A percentile compares a stretch with the other conserved stretches of the same genome.
Conservation (phyloP, 108 stramenopile species). For the Pseudonitzschia pungens region DNA sequence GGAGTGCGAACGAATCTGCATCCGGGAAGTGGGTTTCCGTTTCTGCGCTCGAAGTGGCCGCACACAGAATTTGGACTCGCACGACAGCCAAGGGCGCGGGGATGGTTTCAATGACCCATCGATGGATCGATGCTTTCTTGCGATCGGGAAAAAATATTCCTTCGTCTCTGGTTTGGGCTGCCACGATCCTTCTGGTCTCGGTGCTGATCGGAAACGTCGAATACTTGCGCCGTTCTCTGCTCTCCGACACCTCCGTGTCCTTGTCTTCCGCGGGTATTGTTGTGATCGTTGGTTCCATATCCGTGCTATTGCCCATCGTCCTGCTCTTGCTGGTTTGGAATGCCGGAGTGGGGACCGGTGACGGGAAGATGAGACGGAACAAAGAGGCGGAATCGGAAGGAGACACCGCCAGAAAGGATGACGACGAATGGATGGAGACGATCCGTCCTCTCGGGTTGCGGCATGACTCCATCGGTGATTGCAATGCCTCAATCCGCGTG, state of each 20-base stretch:
- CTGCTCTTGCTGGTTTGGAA: background rate
- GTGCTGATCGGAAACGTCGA: background rate
- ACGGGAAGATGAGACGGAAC: background rate
- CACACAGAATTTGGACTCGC: too few relatives aligned
- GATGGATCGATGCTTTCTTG: too few relatives aligned
- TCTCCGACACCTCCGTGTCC: background rate
- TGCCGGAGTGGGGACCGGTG: background rate
- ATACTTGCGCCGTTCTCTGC: background rate
- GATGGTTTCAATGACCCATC: too few relatives aligned
- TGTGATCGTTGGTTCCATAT: background rate
- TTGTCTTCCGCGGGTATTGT: background rate
- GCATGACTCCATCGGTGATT: too few relatives aligned
- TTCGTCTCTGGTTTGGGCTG: too few relatives aligned
- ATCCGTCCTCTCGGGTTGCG: background rate
- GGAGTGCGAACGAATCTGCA: too few relatives aligned
- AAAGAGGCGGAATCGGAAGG: background rate
- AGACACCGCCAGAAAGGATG: background rate
- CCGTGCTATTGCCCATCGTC: background rate
- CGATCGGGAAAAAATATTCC: too few relatives aligned
- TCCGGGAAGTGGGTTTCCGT: too few relatives aligned
- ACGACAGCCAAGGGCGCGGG: too few relatives aligned
- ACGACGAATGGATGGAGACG: background rate
- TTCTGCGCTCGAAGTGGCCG: too few relatives aligned
- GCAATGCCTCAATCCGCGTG: background rate
- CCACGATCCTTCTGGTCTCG: too few relatives aligned